Evolutionary conservation across 208 protist species (phyloP), one percentile per base, ranked within the genome.

Genomic region (Trypanosoma lewisi): DNA sequence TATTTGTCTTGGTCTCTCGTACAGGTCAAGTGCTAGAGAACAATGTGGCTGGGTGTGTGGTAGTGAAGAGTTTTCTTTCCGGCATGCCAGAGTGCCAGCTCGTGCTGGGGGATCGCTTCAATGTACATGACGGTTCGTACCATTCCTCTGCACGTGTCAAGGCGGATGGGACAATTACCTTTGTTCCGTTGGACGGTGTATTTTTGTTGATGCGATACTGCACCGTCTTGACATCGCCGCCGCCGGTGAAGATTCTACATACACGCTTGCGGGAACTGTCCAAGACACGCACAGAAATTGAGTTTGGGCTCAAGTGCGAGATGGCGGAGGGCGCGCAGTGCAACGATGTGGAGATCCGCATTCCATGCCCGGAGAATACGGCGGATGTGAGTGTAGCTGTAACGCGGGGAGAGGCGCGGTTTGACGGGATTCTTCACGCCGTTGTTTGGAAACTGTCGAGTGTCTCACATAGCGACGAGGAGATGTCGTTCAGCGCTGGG

Each of bases 81-180:
- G 98, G 98, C 33, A 99, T 99, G 94, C 98, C 98, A 27, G 96
- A 99, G 74, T 99, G 98, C 77, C 96, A 97, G 63, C 94, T 99
- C 63, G 90, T 94, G 28, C 75, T 99, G 56, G 98, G 98, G 54
- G 93, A 47, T 57, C 69, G 67, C 11, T 78, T 97, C 50, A 77
- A 79, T 8, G 77, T 98, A 47, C 94, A 99, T 53, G 97, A 99
- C 70, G 84, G 97, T 25, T 94, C 88, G 6, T 99, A 99, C 76
- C 98, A 99, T 81, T 93, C 98, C 55, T 99, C 98, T 70, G 98
- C 99, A 2, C 79, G 85, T 28, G 83, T 99, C n/a, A 79, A 80
- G 51, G 86, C 69, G 19, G 84, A 86, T 31, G 66, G 83, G 31
- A 77, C 64, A 21, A 82, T 97, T 4, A 67, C 63, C 28, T 99